Percentiles rank a stretch among this genome's conserved stretches.
Conservation (phyloP, 768 basidiomycete genomes). For the Podaxis sp. region DNA sequence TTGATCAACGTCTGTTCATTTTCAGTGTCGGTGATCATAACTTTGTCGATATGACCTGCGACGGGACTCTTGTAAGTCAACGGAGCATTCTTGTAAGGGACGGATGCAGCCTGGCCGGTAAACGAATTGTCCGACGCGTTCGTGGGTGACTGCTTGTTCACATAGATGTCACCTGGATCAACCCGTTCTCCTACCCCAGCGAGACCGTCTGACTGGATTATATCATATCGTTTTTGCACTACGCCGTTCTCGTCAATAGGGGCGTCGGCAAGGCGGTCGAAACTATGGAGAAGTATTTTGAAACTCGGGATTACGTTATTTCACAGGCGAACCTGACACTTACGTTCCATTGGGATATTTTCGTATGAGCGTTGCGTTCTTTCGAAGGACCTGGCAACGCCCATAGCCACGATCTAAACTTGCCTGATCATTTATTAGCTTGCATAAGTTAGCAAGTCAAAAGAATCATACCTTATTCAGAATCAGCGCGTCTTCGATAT, state of each 20-base stretch:
- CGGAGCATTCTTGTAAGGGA: constrained; percentile 89
- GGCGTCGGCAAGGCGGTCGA: constrained; percentile 93
- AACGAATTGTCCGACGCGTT: constrained; percentile 93
- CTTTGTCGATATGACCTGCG: constrained; percentile 94
- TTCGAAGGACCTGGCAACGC: constrained; percentile 94
- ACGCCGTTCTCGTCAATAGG: constrained; percentile 82
- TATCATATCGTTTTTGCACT: constrained; percentile 81
- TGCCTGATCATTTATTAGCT: constrained; percentile 48
- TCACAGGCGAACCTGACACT: constrained; percentile 34
- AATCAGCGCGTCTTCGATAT: constrained; percentile 98
- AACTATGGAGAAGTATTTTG: constrained; percentile 43
- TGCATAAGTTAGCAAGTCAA: not conserved
- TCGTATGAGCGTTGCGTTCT: constrained; percentile 90
- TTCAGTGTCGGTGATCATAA: constrained; percentile 95
- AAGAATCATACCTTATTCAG: constrained; percentile 71
- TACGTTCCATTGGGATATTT: constrained; percentile 98
- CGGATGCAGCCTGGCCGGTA: constrained; percentile 78
- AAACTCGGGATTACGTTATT: constrained; percentile 10
- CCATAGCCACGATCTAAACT: constrained; percentile 98
- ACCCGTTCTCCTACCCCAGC: constrained; percentile 95
- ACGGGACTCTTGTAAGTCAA: constrained; percentile 94
- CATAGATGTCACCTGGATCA: constrained; percentile 89
- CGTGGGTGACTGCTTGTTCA: constrained; percentile 95
- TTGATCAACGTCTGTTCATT: constrained; percentile 97
- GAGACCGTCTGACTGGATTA: constrained; percentile 89